Evolutionary conservation across 1,284 basidiomycete species (phyloP).

Genomic region (Singerocomus inundabilis): DNA sequence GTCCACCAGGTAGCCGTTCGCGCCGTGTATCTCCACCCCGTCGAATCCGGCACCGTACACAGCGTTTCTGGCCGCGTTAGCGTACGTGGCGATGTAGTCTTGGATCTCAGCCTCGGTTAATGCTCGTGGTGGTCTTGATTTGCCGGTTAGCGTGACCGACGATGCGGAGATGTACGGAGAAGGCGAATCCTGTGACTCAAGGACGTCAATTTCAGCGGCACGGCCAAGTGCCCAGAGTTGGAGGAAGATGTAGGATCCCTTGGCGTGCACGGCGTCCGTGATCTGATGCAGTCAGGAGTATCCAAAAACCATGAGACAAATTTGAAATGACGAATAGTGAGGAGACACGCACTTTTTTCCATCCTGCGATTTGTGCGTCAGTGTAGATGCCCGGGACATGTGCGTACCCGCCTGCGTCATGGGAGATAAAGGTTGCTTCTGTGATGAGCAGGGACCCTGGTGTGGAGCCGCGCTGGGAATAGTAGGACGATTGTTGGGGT

Average conservation of each 20-base stretch:
- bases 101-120: slow-evolving; percentile 35
- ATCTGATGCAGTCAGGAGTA: slow-evolving; percentile 19
- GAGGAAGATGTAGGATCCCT: too few relatives aligned
- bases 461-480: slow-evolving; percentile 30
- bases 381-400: slow-evolving; percentile 30
- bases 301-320: not conserved
- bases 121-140: slow-evolving; percentile 20
- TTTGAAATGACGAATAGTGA: not conserved
- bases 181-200: slow-evolving; percentile 25
- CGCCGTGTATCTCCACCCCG: slow-evolving; percentile 27
- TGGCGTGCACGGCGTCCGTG: slow-evolving; percentile 42
- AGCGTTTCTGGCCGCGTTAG: too few relatives aligned
- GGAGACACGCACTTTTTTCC: slow-evolving; percentile 18
- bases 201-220: slow-evolving; percentile 21
- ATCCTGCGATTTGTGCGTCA: slow-evolving; percentile 21
- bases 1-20: slow-evolving; percentile 23
- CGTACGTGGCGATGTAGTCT: too few relatives aligned
- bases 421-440: slow-evolving; percentile 37
- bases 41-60: too few relatives aligned
- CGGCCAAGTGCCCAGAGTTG: too few relatives aligned
- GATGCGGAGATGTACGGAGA: slow-evolving; percentile 42
- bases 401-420: too few relatives aligned
- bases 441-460: slow-evolving; percentile 33
- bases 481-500: slow-evolving; percentile 28
- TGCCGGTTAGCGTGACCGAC: slow-evolving; percentile 34